Conservation (phyloP, 2,329 filamentous ascomycete species). For the Aspergillus sp. region DNA sequence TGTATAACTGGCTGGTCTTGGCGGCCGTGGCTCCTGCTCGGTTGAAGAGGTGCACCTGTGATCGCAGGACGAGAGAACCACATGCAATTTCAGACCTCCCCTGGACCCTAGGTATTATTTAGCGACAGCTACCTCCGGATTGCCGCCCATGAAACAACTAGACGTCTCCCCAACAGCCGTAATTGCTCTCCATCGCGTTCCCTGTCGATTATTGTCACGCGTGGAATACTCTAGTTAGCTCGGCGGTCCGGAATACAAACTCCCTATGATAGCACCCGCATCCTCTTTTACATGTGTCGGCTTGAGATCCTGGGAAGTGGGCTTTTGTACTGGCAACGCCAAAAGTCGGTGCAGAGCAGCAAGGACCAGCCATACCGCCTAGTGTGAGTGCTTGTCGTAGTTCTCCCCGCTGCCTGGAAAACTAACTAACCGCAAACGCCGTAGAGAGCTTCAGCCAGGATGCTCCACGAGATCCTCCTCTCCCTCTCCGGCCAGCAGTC, state of each 20-base stretch:
- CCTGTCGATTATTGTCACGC: constrained; percentile 3
- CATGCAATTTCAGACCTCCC: neutral
- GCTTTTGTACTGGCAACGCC: constrained; percentile 44
- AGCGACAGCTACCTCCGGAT: neutral
- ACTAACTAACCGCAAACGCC: constrained; percentile 6
- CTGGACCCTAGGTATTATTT: too few relatives aligned
- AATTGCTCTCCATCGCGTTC: neutral
- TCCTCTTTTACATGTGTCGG: constrained; percentile 43
- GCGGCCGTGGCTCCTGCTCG: neutral
- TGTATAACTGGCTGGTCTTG: neutral
- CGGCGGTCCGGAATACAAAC: neutral
- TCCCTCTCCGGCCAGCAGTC: constrained; percentile 93
- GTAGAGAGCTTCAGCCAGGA: constrained; percentile 45
- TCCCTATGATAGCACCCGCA: constrained; percentile 3
- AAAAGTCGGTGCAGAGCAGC: constrained; percentile 25
- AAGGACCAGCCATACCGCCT: constrained; percentile 28
- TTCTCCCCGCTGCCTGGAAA: neutral
- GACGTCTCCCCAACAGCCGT: neutral
- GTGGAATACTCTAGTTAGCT: constrained; percentile 4
- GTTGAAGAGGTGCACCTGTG: neutral
- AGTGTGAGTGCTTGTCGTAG: constrained; percentile 10
- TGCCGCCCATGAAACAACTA: neutral
- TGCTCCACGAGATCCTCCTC: constrained; percentile 98
- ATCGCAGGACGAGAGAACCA: neutral
- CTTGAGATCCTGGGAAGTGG: constrained; percentile 46